Percentiles rank a stretch among this genome's conserved stretches.
Conservation (phyloP, 1,139 yeast species). For the Geotrichum histeridarum region DNA sequence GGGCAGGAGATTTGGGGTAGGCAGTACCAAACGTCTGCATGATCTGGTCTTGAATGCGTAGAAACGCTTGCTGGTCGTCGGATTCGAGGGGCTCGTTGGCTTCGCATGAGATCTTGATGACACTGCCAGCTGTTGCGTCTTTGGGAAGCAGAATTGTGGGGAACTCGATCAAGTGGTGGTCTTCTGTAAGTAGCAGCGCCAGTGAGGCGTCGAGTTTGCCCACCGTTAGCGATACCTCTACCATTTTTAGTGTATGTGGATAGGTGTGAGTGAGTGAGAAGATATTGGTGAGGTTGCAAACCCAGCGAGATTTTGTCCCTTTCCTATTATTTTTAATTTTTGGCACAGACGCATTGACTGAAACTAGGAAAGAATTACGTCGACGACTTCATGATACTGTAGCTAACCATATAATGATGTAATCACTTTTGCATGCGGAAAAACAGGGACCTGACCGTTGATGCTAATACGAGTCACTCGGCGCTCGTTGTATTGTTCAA, state of each 20-base stretch:
- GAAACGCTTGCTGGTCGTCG: conserved; percentile 55
- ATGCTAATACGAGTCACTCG: too few relatives aligned
- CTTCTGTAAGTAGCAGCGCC: conserved; percentile 83
- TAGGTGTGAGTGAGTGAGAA: too few relatives aligned
- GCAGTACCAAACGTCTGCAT: conserved; percentile 65
- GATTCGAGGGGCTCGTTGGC: conserved; percentile 68
- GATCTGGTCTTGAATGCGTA: conserved; percentile 66
- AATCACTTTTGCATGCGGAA: too few relatives aligned
- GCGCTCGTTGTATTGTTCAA: too few relatives aligned
- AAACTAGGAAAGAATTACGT: too few relatives aligned
- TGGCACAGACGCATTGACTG: too few relatives aligned
- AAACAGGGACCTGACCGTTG: too few relatives aligned
- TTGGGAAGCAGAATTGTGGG: conserved; percentile 90
- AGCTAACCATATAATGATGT: too few relatives aligned
- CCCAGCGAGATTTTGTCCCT: too few relatives aligned
- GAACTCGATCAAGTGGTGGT: conserved; percentile 91
- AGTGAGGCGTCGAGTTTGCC: conserved; percentile 94
- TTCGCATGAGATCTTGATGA: conserved; percentile 79
- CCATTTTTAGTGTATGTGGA: conserved; percentile 43
- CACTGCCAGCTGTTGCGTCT: conserved; percentile 91
- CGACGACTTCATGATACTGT: too few relatives aligned
- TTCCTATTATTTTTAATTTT: too few relatives aligned
- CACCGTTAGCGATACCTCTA: conserved; percentile 85
- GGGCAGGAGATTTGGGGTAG: conserved; percentile 65
- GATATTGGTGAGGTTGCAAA: too few relatives aligned